Evolutionary conservation across 2,329 filamentous ascomycete genomes (phyloP), one percentile per base, ranked within the genome.

Genomic region (Arthroderma sp.): DNA sequence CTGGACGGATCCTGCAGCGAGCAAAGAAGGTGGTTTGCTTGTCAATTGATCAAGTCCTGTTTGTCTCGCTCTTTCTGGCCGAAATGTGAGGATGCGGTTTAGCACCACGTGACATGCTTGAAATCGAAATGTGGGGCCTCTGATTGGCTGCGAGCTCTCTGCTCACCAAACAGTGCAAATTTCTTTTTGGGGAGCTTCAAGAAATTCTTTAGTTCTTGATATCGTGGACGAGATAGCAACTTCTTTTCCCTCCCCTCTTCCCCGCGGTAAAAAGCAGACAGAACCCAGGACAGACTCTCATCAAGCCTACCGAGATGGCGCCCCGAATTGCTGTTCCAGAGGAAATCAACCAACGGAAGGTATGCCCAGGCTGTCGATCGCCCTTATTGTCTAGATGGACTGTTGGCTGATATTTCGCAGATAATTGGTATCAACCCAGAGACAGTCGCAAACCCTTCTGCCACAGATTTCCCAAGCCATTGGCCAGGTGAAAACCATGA

Each of bases 401-500:
- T 39, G 31, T 35, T 38, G n/a, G 39, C 54, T 38, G 17, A 49
- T 38, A 49, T 3, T 19, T 56, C 11, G 35, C 54, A 95, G 87
- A 86, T 88, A 65, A 85, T 98, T 67, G 83, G 85, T 65, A 84
- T 98, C 74, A 88, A 93, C 72, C 78, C 84, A 64, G 93, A 98
- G 74, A 96, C 88, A 21, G 87, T 98, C 67, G 87, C 86, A 64
- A 84, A 97, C 75, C 87, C 91, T 65, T 81, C 85, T 61, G 93
- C 90, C 51, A 95, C 85, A 66, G 91, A 97, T 70, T 95, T 91
- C 71, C 94, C 94, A 15, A 86, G 87, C 63, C 89, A 95, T 72
- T 93, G 85, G 76, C 86, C 88, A 2, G 88, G 88, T 65, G 93
- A 97, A 76, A 87, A 94, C 73, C 80, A 89, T 68, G 79, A 81